Base-by-base conservation (phyloP, 2,329 filamentous ascomycete genomes). In the Sphaerulina musiva region DNA sequence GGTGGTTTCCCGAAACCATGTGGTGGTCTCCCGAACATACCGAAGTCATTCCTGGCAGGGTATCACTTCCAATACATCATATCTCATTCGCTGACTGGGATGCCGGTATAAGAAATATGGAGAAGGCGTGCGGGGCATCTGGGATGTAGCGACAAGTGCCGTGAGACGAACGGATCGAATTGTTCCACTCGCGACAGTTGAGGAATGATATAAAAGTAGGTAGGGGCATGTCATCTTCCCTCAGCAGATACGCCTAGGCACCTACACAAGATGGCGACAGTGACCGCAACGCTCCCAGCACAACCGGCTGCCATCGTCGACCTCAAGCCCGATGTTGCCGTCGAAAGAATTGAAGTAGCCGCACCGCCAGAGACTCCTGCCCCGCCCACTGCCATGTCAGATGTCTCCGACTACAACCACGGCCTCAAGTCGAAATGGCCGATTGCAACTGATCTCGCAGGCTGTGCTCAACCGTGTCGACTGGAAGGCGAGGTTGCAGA, bases 401-500 rank as follows among this genome's bases (percentile, higher is more conserved):
- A 39, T 26, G 32, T 11, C 29, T 2, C n/a, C 4, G 46, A 48
- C 34, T 38, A 34, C 32, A 41, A 26, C 32, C 29, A 48, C 39
- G 46, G 46, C 12, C 51, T 59, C n/a, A 54, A 47, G 34, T 55
- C 54, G 23, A 58, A 55, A 32, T 57, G 54, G 53, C 54, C 58
- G 1, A 48, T 59, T 6, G 59, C 60, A 14, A 47, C 57, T 14
- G 59, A 61, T 32, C 58, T 66, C 14, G 34, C 32, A n/a, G 51
- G 51, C 45, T 60, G 56, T 53, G 62, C 56, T 52, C 51, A 56
- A 44, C 72, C 73, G 14, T 71, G 69, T 47, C 68, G 72, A 0
- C 58, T 74, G 6, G 72, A 74, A 57, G 73, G 72, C 5, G 70
- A 76, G 48, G 55, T 70, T 12, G 51, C 49, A 6, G 64, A 69